Percentiles rank a stretch among this genome's conserved stretches.
These are phyloP conservation scores for Myxozyma monticola DNA, from an alignment of 805 yeast genomes.

Conservation along the genomic window DNA sequence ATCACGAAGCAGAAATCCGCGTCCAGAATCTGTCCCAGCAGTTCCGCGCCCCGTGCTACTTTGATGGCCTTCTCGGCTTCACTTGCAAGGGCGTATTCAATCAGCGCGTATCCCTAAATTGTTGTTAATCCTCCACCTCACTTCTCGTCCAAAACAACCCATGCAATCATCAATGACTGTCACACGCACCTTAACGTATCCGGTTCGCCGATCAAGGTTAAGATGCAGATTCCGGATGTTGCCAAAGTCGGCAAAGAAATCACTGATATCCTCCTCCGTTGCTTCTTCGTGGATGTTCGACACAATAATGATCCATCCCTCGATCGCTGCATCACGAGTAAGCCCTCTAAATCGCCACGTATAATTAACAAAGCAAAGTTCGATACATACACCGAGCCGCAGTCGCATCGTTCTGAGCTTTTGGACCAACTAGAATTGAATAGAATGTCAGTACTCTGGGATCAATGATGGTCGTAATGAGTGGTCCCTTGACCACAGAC, in stretches of 20 bases:
- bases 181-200: conserved; percentile 41
- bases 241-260: conserved; percentile 47
- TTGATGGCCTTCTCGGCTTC: conserved; percentile 42
- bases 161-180: neutral
- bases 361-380: neutral
- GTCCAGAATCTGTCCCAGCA: conserved; percentile 40
- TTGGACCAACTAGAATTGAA: too few species aligned
- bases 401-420: conserved; percentile 20
- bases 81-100: conserved; percentile 40
- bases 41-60: conserved; percentile 37
- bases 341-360: neutral
- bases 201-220: conserved; percentile 48
- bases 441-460: too few species aligned
- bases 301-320: conserved; percentile 47
- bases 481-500: too few species aligned
- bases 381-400: conserved; percentile 25
- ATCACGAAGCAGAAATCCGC: conserved; percentile 46
- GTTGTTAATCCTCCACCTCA: too few species aligned
- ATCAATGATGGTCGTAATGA: too few species aligned
- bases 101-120: conserved; percentile 43
- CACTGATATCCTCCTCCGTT: conserved; percentile 47
- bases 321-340: conserved; percentile 38
- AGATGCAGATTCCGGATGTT: conserved; percentile 43
- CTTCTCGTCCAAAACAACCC: too few species aligned
- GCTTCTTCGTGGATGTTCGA: conserved; percentile 49